Conservation (phyloP, 208 protist genomes). For the Phytomonas sp. region DNA sequence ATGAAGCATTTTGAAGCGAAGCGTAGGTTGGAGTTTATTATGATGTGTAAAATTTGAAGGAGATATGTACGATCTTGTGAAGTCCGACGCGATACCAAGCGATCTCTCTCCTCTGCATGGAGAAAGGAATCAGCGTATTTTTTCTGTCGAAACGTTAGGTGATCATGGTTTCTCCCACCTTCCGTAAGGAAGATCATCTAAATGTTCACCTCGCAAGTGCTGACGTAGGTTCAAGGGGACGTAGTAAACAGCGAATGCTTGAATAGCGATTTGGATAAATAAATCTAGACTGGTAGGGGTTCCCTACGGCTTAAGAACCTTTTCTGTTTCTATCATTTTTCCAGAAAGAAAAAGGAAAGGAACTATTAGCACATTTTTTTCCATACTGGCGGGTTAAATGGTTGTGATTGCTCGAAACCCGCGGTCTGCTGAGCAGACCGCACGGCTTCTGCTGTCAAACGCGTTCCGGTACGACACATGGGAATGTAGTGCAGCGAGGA, state of each 20-base stretch:
- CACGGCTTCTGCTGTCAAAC: conserved; percentile 72
- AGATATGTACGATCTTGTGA: not conserved
- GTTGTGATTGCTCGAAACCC: conserved; percentile 13
- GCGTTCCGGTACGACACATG: conserved; percentile 84
- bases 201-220: not conserved
- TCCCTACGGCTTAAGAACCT: not conserved
- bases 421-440: conserved; percentile 77
- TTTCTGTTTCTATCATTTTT: not conserved
- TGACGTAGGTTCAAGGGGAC: not conserved
- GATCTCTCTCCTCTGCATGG: not conserved
- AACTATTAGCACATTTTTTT: conserved; percentile 1
- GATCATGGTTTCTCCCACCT: not conserved
- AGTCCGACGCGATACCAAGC: not conserved
- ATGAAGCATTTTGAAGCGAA: not conserved
- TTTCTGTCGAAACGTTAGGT: not conserved
- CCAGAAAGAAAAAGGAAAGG: not conserved
- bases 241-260: not conserved
- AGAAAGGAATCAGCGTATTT: not conserved
- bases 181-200: not conserved
- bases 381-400: conserved; percentile 1
- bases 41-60: not conserved
- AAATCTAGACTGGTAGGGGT: not conserved
- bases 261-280: not conserved
- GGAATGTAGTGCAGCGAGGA: conserved; percentile 43
- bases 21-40: not conserved